Percentiles rank a stretch among this genome's conserved stretches.
phyloP scores from a whole-genome alignment of 768 basidiomycete genomes.

The Mycena floridula region DNA sequence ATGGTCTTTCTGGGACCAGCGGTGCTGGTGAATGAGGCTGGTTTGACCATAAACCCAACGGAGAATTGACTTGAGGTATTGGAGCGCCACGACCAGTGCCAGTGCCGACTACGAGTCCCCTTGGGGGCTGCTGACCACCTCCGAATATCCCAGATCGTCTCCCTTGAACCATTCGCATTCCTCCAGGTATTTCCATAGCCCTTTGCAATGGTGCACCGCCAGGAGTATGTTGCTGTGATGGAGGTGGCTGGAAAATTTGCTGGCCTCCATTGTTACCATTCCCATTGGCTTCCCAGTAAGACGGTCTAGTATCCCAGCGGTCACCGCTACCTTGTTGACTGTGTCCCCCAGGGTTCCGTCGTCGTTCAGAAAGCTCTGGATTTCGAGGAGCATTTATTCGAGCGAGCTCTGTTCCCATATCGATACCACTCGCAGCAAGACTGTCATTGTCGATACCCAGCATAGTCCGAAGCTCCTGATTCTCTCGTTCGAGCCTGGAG shows the following conservation, averaged over 20 bases:
- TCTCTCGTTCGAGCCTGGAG: slow-evolving; percentile 73
- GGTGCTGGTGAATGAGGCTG: slow-evolving; percentile 35
- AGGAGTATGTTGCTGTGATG: slow-evolving; percentile 15
- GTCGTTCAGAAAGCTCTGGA: slow-evolving; percentile 28
- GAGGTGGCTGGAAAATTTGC: slow-evolving; percentile 19
- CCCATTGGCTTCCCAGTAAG: slow-evolving; percentile 1
- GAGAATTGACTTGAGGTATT: slow-evolving; percentile 26
- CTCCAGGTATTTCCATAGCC: slow-evolving; percentile 44
- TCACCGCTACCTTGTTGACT: slow-evolving; percentile 12
- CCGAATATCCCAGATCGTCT: slow-evolving; percentile 59
- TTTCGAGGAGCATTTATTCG: slow-evolving; percentile 32
- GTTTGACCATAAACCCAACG: slow-evolving; percentile 31
- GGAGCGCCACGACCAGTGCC: slow-evolving; percentile 23
- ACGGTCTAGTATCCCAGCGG: background rate
- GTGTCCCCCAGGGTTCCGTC: slow-evolving; percentile 15
- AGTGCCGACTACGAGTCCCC: slow-evolving; percentile 25
- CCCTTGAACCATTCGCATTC: slow-evolving; percentile 45
- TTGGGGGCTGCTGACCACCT: slow-evolving; percentile 27
- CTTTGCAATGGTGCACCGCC: slow-evolving; percentile 33
- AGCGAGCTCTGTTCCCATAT: slow-evolving; percentile 43
- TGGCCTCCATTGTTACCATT: slow-evolving; percentile 16
- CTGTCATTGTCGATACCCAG: slow-evolving; percentile 66
- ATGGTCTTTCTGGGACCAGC: slow-evolving; percentile 37
- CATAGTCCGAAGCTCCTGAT: slow-evolving; percentile 66
- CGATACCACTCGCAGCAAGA: slow-evolving; percentile 47